Evolutionary conservation across 2,329 filamentous ascomycete species (phyloP).

Genomic region (Nannizziopsis arthrosporioides): DNA sequence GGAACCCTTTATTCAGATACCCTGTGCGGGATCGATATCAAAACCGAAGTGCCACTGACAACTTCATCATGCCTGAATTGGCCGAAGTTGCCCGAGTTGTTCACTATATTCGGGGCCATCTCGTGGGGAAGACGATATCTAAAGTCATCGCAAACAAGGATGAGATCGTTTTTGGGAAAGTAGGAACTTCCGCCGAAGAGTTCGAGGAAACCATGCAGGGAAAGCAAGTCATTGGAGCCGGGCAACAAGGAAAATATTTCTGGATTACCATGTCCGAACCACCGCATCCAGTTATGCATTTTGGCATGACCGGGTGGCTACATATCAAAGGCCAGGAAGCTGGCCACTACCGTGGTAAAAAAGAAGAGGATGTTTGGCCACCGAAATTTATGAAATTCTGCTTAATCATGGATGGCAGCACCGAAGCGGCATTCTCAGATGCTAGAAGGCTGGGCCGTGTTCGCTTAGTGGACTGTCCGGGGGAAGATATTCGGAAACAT

Average conservation of each 20-base stretch:
- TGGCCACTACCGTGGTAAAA: constrained; percentile 63
- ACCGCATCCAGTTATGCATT: constrained; percentile 81
- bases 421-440: constrained; percentile 69
- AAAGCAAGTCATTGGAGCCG: constrained; percentile 58
- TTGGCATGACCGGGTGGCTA: constrained; percentile 73
- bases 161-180: constrained; percentile 79
- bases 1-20: background rate
- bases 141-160: constrained; percentile 65
- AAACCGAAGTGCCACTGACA: background rate
- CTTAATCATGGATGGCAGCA: constrained; percentile 56
- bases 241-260: constrained; percentile 94
- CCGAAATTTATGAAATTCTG: constrained; percentile 84
- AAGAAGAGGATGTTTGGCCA: constrained; percentile 59
- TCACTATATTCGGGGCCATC: constrained; percentile 67
- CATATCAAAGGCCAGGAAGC: constrained; percentile 70
- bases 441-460: constrained; percentile 66
- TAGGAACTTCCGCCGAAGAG: constrained; percentile 62
- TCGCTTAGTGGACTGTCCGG: constrained; percentile 69
- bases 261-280: constrained; percentile 69
- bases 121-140: constrained; percentile 71
- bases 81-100: constrained; percentile 68
- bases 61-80: constrained; percentile 37
- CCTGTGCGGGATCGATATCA: background rate
- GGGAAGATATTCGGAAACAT: constrained; percentile 59
- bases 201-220: constrained; percentile 64